These are phyloP conservation scores for Amoebophrya sp. DNA, from an alignment of 169 alveolate species.

Conservation along the genomic window DNA sequence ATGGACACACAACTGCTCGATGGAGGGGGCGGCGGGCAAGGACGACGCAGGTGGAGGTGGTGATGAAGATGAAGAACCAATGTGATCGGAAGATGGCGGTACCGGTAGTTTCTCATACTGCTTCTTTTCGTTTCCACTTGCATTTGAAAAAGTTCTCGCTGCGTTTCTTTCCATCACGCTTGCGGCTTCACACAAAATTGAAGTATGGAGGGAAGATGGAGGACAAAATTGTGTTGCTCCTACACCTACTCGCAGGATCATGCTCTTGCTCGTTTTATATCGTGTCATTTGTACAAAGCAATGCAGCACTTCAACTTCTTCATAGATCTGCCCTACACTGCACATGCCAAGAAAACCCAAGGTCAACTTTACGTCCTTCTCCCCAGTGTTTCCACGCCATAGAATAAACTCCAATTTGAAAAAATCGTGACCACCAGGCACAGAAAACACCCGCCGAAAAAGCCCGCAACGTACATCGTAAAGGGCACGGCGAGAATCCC, in stretches of 20 bases:
- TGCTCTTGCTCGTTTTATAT: too few relatives aligned
- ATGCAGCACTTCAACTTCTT: too few relatives aligned
- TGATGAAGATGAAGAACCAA: too few relatives aligned
- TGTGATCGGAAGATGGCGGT: not conserved
- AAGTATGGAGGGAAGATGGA: too few relatives aligned
- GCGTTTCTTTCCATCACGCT: not conserved
- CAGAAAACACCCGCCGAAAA: not conserved
- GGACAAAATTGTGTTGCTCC: too few relatives aligned
- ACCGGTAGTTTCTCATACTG: not conserved
- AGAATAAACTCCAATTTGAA: not conserved
- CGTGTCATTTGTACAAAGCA: too few relatives aligned
- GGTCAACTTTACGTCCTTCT: too few relatives aligned
- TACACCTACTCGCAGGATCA: too few relatives aligned
- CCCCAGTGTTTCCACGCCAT: too few relatives aligned
- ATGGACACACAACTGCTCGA: not conserved
- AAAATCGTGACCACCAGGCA: not conserved
- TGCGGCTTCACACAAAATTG: not conserved
- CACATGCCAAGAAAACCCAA: too few relatives aligned
- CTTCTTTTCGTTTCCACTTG: not conserved
- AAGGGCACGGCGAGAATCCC: not conserved
- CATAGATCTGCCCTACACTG: too few relatives aligned
- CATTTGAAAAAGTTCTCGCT: not conserved
- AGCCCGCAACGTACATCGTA: not conserved
- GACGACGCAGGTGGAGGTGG: too few relatives aligned
- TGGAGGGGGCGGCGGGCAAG: not conserved